Evolutionary conservation across 441 rosid species (phyloP).

Genomic region (Cnidoscolus chayamansa): DNA sequence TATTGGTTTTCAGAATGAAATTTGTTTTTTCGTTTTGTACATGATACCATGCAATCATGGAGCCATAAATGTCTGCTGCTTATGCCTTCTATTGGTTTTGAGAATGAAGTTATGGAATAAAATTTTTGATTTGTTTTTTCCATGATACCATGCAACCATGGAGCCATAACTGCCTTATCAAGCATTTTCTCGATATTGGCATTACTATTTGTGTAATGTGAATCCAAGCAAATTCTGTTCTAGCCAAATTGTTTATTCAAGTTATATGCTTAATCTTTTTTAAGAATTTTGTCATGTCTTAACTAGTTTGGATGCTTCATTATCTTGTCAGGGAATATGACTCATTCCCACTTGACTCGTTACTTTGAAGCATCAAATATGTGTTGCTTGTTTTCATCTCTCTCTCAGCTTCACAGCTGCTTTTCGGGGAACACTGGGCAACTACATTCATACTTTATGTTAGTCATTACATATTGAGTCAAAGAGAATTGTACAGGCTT

Average conservation of each 20-base stretch:
- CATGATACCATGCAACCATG: not conserved
- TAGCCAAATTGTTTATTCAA: not conserved
- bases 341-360: conserved; percentile 16
- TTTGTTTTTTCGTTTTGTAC: no score
- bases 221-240: not conserved
- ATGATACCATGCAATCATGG: no score
- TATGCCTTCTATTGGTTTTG: no score
- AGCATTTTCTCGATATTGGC: not conserved
- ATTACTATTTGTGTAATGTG: not conserved
- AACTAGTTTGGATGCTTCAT: conserved; percentile 10
- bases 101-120: not conserved
- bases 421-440: conserved; percentile 10
- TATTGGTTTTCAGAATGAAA: no score
- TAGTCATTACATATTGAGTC: not conserved
- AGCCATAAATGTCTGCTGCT: no score
- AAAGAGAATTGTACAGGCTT: not conserved
- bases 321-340: conserved; percentile 15
- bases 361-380: conserved; percentile 20
- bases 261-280: not conserved
- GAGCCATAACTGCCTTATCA: not conserved
- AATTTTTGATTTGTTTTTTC: no score
- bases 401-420: not conserved
- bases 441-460: not conserved
- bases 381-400: conserved; percentile 11
- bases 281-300: no score